phyloP scores from a whole-genome alignment of 495 filamentous ascomycete species.

The Hypoxylon rickii region DNA sequence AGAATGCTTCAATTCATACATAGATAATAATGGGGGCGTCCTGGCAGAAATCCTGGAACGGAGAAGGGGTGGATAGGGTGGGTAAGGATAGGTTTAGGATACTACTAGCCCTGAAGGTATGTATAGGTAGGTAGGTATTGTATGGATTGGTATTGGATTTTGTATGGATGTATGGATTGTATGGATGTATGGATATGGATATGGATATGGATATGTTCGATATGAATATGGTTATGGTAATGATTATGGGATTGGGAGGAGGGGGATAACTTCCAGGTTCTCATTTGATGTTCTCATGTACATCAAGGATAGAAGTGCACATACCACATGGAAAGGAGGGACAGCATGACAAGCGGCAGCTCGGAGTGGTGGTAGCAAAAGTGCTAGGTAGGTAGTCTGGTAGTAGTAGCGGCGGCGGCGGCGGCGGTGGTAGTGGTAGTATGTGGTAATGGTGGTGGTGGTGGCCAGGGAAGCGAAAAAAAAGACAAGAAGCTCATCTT shows the following conservation, averaged over 20 bases:
- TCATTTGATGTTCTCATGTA: no score
- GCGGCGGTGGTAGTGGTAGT: no score
- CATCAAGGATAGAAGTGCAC: not conserved
- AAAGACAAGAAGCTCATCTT: not conserved
- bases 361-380: slow-evolving; percentile 6
- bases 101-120: not conserved
- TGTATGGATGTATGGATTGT: no score
- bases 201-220: no score
- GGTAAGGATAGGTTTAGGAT: not conserved
- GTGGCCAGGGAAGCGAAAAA: not conserved
- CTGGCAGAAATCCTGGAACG: slow-evolving; percentile 32
- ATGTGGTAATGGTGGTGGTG: no score
- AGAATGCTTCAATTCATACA: slow-evolving; percentile 31
- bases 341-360: slow-evolving; percentile 22
- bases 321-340: not conserved
- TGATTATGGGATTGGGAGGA: no score
- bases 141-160: no score
- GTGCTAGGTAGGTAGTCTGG: no score
- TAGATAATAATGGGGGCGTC: slow-evolving; percentile 27
- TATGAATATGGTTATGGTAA: no score
- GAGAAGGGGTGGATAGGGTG: slow-evolving; percentile 5
- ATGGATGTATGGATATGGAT: no score
- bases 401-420: no score
- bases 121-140: not conserved
- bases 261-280: no score